Conservation (phyloP, 176 grass and related monocot species). For the Dendrocalamus sinicus region DNA sequence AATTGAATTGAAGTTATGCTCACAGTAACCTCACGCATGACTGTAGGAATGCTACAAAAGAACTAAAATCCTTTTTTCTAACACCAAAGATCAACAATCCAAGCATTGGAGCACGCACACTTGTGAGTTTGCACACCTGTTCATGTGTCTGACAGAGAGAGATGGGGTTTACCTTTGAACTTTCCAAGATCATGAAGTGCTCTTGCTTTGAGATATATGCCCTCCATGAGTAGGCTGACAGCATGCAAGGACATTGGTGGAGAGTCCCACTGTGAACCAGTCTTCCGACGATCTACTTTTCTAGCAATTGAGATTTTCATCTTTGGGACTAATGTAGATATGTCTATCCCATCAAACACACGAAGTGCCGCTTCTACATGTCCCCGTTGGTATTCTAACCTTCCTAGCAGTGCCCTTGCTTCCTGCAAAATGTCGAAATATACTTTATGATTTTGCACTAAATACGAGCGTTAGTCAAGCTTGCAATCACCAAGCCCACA, state of each 20-base stretch:
- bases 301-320: conserved; percentile 79
- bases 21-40: conserved; percentile 12
- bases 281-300: conserved; percentile 66
- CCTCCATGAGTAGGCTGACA: conserved; percentile 85
- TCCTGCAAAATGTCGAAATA: conserved; percentile 68
- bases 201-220: conserved; percentile 87
- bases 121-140: conserved; percentile 27
- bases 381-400: conserved; percentile 89
- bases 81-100: conserved; percentile 16
- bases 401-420: conserved; percentile 94
- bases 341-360: conserved; percentile 91
- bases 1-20: conserved; percentile 41
- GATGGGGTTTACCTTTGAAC: conserved; percentile 68
- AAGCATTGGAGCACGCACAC: not conserved
- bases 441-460: conserved; percentile 2
- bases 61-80: conserved; percentile 4
- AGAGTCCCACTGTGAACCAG: conserved; percentile 57
- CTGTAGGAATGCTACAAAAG: conserved; percentile 34
- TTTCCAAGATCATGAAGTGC: conserved; percentile 89
- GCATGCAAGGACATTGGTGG: conserved; percentile 83
- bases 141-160: conserved; percentile 17
- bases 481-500: conserved; percentile 16
- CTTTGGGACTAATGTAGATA: conserved; percentile 73
- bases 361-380: conserved; percentile 84
- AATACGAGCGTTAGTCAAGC: conserved; percentile 25